Percentiles rank a stretch among this genome's conserved stretches.
Evolutionary conservation across 805 yeast genomes (phyloP).

Genomic region (Starmerella bombicola): DNA sequence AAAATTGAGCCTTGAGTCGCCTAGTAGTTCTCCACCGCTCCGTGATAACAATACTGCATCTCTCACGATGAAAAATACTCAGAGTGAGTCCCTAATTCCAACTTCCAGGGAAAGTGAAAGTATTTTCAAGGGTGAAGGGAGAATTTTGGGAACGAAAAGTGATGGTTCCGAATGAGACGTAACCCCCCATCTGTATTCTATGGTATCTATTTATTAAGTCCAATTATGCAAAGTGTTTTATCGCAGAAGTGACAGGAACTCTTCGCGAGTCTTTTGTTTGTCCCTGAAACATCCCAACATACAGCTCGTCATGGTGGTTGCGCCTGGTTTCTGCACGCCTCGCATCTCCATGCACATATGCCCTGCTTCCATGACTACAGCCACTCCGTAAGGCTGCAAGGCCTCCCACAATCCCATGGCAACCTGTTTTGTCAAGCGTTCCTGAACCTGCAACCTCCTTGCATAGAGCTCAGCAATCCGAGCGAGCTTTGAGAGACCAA

Average conservation of each 20-base stretch:
- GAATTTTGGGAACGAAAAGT: too few relatives aligned
- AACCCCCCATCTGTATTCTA: too few relatives aligned
- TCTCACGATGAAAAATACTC: too few relatives aligned
- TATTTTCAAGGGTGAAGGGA: too few relatives aligned
- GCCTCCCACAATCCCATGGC: conserved; percentile 92
- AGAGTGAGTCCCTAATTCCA: too few relatives aligned
- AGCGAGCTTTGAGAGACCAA: conserved; percentile 87
- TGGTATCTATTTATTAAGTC: background rate
- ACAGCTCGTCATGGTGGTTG: conserved; percentile 86
- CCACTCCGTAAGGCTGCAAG: conserved; percentile 89
- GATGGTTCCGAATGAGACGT: too few relatives aligned
- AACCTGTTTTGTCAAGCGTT: conserved; percentile 88
- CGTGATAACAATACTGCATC: too few relatives aligned
- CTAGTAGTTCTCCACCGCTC: too few relatives aligned
- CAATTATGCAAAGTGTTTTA: background rate
- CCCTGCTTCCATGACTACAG: conserved; percentile 93
- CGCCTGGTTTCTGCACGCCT: conserved; percentile 92
- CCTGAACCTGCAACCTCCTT: conserved; percentile 95
- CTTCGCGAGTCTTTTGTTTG: conserved; percentile 92
- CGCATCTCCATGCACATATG: conserved; percentile 99
- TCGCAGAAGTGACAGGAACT: conserved; percentile 62
- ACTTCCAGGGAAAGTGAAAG: too few relatives aligned
- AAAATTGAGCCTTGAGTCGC: too few relatives aligned
- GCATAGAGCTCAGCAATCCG: conserved; percentile 94
- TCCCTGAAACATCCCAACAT: conserved; percentile 94